Percentiles rank a stretch among this genome's conserved stretches.
These are phyloP conservation scores for Akebia trifoliata DNA, from an alignment of 164 flowering plant species.

Conservation along the genomic window DNA sequence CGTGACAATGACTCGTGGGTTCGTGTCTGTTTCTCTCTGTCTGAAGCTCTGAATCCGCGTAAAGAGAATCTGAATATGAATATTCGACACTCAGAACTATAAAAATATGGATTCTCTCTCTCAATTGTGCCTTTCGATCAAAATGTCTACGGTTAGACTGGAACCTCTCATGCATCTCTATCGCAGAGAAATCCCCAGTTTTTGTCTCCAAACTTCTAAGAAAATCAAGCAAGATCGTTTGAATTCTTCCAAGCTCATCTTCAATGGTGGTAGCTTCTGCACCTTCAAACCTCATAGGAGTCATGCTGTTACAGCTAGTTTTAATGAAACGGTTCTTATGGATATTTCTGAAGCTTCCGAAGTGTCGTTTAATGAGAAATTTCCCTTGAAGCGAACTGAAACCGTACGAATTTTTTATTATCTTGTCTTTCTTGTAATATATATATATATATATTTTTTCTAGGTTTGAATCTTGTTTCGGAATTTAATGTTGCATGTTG, in stretches of 20 bases:
- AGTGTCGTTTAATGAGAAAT: slow-evolving; percentile 44
- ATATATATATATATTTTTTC: too few relatives aligned
- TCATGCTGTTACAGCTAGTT: slow-evolving; percentile 26
- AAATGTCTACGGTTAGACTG: too few relatives aligned
- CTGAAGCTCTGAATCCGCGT: too few relatives aligned
- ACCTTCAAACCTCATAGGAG: slow-evolving; percentile 22
- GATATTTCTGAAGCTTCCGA: slow-evolving; percentile 31
- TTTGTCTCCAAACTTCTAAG: slow-evolving; percentile 13
- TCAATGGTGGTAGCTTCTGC: slow-evolving; percentile 27
- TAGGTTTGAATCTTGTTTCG: too few relatives aligned
- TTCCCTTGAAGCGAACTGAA: slow-evolving; percentile 39
- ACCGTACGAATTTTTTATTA: slow-evolving; percentile 30
- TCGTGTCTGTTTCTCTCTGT: too few relatives aligned
- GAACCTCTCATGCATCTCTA: slow-evolving; percentile 20
- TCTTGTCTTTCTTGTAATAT: neutral
- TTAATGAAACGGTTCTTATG: slow-evolving; percentile 28
- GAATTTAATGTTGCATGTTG: too few relatives aligned
- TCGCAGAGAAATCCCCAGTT: slow-evolving; percentile 19
- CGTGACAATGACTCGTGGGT: too few relatives aligned
- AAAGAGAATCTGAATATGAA: too few relatives aligned
- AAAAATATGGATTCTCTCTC: neutral
- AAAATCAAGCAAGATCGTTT: slow-evolving; percentile 16
- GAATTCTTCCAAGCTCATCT: slow-evolving; percentile 17
- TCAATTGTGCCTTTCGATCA: too few relatives aligned
- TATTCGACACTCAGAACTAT: too few relatives aligned